A percentile compares a stretch with the other conserved stretches of the same genome.
These are phyloP conservation scores for Suillus subalutaceus DNA, from an alignment of 768 basidiomycete species.

Conservation along the genomic window DNA sequence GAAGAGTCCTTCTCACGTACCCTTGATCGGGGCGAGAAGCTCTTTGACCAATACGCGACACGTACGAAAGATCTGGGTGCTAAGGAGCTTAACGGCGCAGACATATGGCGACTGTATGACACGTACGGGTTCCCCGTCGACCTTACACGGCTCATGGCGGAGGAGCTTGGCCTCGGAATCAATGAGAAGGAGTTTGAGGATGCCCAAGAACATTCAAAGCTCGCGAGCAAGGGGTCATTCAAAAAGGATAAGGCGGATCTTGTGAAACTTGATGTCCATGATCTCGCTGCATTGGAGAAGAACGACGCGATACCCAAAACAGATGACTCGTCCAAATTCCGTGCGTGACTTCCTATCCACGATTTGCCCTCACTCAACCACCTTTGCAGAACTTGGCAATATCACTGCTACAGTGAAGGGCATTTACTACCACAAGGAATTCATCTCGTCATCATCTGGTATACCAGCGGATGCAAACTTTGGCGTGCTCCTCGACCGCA, in stretches of 20 bases:
- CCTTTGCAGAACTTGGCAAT: conserved; percentile 68
- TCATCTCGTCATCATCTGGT: conserved; percentile 64
- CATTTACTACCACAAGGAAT: conserved; percentile 81
- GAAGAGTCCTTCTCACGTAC: conserved; percentile 98
- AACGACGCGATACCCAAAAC: conserved; percentile 83
- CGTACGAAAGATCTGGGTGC: conserved; percentile 63
- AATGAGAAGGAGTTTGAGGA: conserved; percentile 89
- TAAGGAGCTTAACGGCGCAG: conserved; percentile 80
- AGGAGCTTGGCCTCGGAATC: conserved; percentile 82
- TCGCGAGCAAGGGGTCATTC: conserved; percentile 83
- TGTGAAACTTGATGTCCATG: conserved; percentile 95
- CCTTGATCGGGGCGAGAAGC: conserved; percentile 92
- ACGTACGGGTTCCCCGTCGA: conserved; percentile 99
- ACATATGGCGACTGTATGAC: conserved; percentile 97
- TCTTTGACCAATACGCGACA: conserved; percentile 87
- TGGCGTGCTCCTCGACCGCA: conserved; percentile 87
- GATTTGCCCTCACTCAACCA: background rate
- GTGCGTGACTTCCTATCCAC: conserved; percentile 46
- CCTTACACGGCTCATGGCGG: conserved; percentile 95
- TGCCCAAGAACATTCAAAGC: conserved; percentile 86
- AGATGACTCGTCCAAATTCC: conserved; percentile 89
- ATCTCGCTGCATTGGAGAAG: conserved; percentile 84
- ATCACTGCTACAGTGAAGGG: conserved; percentile 76
- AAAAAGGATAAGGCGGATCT: conserved; percentile 70
- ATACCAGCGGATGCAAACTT: conserved; percentile 72